phyloP scores from a whole-genome alignment of 2,329 filamentous ascomycete species.

The Trichoderma sp. region DNA sequence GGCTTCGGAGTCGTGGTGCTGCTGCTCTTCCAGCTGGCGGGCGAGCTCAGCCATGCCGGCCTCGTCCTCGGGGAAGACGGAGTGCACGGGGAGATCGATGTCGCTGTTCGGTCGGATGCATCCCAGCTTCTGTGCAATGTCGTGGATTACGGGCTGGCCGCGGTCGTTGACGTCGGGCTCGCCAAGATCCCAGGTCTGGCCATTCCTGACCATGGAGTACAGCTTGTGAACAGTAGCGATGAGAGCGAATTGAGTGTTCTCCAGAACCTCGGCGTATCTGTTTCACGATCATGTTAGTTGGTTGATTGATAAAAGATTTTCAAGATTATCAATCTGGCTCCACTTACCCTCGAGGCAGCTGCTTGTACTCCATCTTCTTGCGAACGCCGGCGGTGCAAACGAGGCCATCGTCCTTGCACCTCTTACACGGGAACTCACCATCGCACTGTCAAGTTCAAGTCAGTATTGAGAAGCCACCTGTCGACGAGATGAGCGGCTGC shows the following conservation, averaged over 20 bases:
- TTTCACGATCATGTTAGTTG: not conserved
- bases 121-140: slow-evolving; percentile 66
- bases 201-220: slow-evolving; percentile 64
- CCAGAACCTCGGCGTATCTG: slow-evolving; percentile 66
- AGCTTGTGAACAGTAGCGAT: slow-evolving; percentile 68
- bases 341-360: slow-evolving; percentile 64
- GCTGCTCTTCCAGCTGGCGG: slow-evolving; percentile 54
- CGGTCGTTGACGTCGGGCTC: slow-evolving; percentile 67
- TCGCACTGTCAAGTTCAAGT: slow-evolving; percentile 54
- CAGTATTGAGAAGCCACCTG: slow-evolving; percentile 22
- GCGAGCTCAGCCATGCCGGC: slow-evolving; percentile 61
- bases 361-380: slow-evolving; percentile 72
- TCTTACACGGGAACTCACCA: slow-evolving; percentile 67
- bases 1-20: slow-evolving; percentile 26
- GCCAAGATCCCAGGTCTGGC: slow-evolving; percentile 63
- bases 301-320: not conserved
- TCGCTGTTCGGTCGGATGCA: slow-evolving; percentile 67
- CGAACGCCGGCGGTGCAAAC: slow-evolving; percentile 66
- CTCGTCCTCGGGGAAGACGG: slow-evolving; percentile 65
- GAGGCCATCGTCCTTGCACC: slow-evolving; percentile 67
- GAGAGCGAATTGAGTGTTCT: slow-evolving; percentile 67
- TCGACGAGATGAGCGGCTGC: not conserved
- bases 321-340: not conserved
- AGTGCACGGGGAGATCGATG: slow-evolving; percentile 60
- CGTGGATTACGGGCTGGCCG: slow-evolving; percentile 66